phyloP scores from a whole-genome alignment of 148 eudicot species.

The Chenopodium formosanum region DNA sequence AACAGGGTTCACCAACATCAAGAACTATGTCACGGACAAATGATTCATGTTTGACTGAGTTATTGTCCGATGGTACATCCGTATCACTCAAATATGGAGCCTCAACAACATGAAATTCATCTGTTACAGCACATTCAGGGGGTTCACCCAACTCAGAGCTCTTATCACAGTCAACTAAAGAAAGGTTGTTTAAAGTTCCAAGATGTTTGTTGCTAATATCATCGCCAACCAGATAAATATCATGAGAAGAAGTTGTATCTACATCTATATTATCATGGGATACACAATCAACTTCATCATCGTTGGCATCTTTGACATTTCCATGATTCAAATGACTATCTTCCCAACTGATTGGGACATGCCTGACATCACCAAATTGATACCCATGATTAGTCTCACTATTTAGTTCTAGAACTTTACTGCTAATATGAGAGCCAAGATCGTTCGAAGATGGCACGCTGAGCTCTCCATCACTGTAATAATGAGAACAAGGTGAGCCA shows the following conservation, averaged over 20 bases:
- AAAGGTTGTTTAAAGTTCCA: slow-evolving; percentile 33
- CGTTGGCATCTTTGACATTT: slow-evolving; percentile 29
- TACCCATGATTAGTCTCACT: slow-evolving; percentile 9
- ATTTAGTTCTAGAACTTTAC: slow-evolving; percentile 15
- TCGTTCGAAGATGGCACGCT: slow-evolving; percentile 25
- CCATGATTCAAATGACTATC: slow-evolving; percentile 27
- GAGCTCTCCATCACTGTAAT: slow-evolving; percentile 32
- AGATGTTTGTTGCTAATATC: slow-evolving; percentile 10
- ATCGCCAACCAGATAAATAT: slow-evolving; percentile 28
- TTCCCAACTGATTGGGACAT: slow-evolving; percentile 29
- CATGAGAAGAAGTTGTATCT: slow-evolving; percentile 29
- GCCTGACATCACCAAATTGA: slow-evolving; percentile 24
- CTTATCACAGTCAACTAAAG: slow-evolving; percentile 25
- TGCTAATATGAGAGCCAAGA: slow-evolving; percentile 27
- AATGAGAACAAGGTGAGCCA: slow-evolving; percentile 33
- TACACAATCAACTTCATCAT: slow-evolving; percentile 22
- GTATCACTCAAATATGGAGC: slow-evolving; percentile 17
- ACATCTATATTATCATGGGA: slow-evolving; percentile 18
- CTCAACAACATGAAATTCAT: not conserved
- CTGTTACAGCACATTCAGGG: not conserved
- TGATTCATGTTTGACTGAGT: not conserved
- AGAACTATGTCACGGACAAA: not conserved
- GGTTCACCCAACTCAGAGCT: slow-evolving; percentile 24
- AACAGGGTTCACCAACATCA: slow-evolving; percentile 12
- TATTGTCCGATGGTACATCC: slow-evolving; percentile 15